Evolutionary conservation across 331 rosid species (phyloP).

Genomic region (Telfairia occidentalis): DNA sequence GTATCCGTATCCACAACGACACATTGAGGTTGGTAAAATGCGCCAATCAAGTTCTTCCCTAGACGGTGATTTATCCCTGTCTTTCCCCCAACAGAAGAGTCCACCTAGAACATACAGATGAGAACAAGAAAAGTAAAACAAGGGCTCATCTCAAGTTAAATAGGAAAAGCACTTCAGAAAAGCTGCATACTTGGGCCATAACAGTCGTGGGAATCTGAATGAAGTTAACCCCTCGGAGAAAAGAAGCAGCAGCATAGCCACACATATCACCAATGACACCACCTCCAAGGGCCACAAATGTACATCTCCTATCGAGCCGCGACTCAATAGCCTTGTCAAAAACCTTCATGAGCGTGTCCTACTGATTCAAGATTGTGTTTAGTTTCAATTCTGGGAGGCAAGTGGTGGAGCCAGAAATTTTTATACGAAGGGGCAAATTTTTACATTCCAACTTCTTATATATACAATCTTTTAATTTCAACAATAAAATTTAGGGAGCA

Average conservation of each 20-base stretch:
- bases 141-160: background rate
- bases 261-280: slow-evolving; percentile 97
- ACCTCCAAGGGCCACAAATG: slow-evolving; percentile 96
- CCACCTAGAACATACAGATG: slow-evolving; percentile 40
- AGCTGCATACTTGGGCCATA: slow-evolving; percentile 78
- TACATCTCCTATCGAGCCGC: slow-evolving; percentile 59
- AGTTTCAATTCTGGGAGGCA: background rate
- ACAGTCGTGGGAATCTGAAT: slow-evolving; percentile 97
- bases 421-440: background rate
- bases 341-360: slow-evolving; percentile 91
- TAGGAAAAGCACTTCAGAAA: background rate
- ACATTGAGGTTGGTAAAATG: slow-evolving; percentile 92
- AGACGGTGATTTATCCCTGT: slow-evolving; percentile 90
- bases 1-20: slow-evolving; percentile 89
- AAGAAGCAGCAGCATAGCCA: slow-evolving; percentile 87
- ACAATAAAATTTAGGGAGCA: background rate
- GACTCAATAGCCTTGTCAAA: slow-evolving; percentile 93
- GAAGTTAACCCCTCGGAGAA: slow-evolving; percentile 91
- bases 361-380: slow-evolving; percentile 21
- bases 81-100: slow-evolving; percentile 98
- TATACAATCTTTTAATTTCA: background rate
- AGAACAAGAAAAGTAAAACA: slow-evolving; percentile 5
- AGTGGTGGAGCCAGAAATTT: background rate
- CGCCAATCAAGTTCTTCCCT: slow-evolving; percentile 93
- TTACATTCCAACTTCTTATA: background rate